These are phyloP conservation scores for Ustilago sp. DNA, from an alignment of 1,284 basidiomycete species.

Conservation along the genomic window DNA sequence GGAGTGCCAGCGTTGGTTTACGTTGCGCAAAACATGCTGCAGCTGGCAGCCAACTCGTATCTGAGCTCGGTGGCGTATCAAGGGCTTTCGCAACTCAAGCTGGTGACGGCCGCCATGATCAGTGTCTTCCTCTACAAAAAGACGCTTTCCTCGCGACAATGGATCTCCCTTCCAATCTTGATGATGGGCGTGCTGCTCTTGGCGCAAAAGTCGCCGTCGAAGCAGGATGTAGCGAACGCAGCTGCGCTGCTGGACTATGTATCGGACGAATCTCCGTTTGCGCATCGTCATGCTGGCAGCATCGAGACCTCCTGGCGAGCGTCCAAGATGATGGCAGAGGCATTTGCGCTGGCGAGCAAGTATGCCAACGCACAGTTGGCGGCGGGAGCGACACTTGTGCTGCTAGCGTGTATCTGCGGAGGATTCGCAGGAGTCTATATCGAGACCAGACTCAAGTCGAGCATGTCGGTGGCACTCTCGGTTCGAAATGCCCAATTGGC, in stretches of 20 bases:
- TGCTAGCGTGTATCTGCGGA: slow-evolving; percentile 41
- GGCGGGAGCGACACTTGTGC: slow-evolving; percentile 14
- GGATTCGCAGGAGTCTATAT: slow-evolving; percentile 45
- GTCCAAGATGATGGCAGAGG: slow-evolving; percentile 7
- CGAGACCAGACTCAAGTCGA: slow-evolving; percentile 40
- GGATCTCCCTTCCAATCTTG: slow-evolving; percentile 33
- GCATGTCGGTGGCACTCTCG: slow-evolving; percentile 40
- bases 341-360: slow-evolving; percentile 7
- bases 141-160: slow-evolving; percentile 27
- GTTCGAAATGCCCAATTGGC: slow-evolving; percentile 46
- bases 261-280: slow-evolving; percentile 20
- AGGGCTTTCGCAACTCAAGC: slow-evolving; percentile 43
- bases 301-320: neutral
- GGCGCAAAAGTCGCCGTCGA: slow-evolving; percentile 12
- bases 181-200: slow-evolving; percentile 28
- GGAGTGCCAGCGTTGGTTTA: slow-evolving; percentile 40
- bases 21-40: slow-evolving; percentile 45
- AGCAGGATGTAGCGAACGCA: slow-evolving; percentile 8
- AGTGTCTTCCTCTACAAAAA: slow-evolving; percentile 33
- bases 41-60: slow-evolving; percentile 37
- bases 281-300: neutral
- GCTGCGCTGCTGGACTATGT: slow-evolving; percentile 8
- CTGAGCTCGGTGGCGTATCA: slow-evolving; percentile 44
- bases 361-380: slow-evolving; percentile 14
- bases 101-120: slow-evolving; percentile 41